Conservation (phyloP, 306 rosid genomes). For the Citrullus mucosospermus region DNA sequence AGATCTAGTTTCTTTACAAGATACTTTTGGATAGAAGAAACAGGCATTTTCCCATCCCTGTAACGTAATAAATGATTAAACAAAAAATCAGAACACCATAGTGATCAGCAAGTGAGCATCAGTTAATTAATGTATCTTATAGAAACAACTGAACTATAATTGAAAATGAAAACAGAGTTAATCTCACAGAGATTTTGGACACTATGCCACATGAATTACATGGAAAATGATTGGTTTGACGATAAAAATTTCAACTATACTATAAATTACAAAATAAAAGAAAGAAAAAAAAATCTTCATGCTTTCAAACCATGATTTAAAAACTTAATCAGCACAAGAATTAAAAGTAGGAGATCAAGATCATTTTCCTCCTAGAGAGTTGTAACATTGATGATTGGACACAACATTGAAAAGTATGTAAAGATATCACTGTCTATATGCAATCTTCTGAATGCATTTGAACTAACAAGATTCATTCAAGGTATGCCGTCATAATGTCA, state of each 20-base stretch:
- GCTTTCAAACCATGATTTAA: background rate
- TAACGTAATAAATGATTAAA: background rate
- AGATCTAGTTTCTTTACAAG: conserved; percentile 83
- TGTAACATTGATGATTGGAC: background rate
- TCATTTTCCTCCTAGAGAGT: background rate
- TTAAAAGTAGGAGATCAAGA: background rate
- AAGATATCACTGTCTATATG: background rate
- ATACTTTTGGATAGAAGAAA: conserved; percentile 78
- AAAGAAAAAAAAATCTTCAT: background rate
- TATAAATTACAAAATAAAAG: background rate
- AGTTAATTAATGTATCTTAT: background rate
- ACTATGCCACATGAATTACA: background rate
- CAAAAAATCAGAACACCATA: background rate
- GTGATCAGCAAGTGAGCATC: background rate
- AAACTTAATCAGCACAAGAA: background rate
- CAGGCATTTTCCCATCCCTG: conserved; percentile 88
- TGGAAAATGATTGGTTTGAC: background rate
- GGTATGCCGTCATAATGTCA: background rate
- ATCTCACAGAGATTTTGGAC: background rate
- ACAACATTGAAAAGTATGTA: background rate
- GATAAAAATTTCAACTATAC: background rate
- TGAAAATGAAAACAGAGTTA: background rate
- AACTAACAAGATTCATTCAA: background rate
- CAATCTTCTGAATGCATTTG: background rate
- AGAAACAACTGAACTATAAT: background rate